These are phyloP conservation scores for Lasiodiplodia hormozganensis DNA, from an alignment of 2,329 filamentous ascomycete genomes.

Conservation along the genomic window DNA sequence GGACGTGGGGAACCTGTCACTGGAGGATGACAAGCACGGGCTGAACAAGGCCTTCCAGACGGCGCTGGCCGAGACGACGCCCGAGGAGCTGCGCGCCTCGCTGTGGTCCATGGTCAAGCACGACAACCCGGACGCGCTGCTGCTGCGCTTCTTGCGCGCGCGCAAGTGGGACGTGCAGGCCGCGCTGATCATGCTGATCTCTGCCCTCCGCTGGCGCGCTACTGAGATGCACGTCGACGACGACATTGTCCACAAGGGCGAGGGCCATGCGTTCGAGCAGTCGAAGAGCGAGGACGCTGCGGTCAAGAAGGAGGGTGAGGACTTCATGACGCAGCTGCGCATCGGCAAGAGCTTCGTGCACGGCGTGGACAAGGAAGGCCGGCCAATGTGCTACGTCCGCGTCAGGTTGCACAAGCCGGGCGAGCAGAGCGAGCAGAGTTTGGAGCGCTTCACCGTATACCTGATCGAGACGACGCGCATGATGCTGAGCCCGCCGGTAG, in stretches of 20 bases:
- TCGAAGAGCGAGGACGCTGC: constrained; percentile 65
- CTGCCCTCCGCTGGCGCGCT: constrained; percentile 90
- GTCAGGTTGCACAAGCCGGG: constrained; percentile 81
- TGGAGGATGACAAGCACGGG: constrained; percentile 85
- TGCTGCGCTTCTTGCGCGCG: constrained; percentile 58
- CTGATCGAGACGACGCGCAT: constrained; percentile 93
- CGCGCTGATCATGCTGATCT: constrained; percentile 91
- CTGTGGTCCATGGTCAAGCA: constrained; percentile 97
- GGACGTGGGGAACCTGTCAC: constrained; percentile 44
- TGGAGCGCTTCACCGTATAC: constrained; percentile 92
- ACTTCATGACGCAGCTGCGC: constrained; percentile 83
- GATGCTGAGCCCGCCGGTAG: constrained; percentile 77
- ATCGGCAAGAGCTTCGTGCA: constrained; percentile 95
- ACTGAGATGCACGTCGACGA: constrained; percentile 87
- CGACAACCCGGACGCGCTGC: constrained; percentile 86
- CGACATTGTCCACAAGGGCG: constrained; percentile 68
- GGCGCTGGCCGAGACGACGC: constrained; percentile 75
- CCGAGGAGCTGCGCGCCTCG: constrained; percentile 78
- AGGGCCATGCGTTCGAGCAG: constrained; percentile 64
- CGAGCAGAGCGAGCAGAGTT: constrained; percentile 79
- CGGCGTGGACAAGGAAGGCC: constrained; percentile 80
- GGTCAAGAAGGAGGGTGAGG: constrained; percentile 72
- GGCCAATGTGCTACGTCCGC: constrained; percentile 86
- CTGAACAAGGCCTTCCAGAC: constrained; percentile 86
- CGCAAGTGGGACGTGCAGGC: constrained; percentile 86